Evolutionary conservation across 139 green algal species (phyloP), one percentile per base, ranked within the genome.

Genomic region (Coelastrella sp.): DNA sequence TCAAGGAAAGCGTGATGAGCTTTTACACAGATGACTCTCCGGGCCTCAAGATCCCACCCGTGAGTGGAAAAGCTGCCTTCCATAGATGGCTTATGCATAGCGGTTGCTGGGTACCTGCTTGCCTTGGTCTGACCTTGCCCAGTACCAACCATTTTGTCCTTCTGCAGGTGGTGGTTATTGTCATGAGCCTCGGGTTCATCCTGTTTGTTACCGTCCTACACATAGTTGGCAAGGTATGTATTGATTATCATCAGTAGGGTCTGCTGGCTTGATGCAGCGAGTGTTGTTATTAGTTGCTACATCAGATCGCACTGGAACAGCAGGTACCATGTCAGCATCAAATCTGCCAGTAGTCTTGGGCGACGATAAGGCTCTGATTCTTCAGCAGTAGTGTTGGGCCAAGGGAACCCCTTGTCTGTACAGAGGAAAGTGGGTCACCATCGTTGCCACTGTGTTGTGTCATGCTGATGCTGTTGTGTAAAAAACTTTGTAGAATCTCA

Each of bases 11-110:
- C 27, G 59, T 92, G 19, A 94, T 95, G 90, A 95, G 96, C 73
- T 97, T 96, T 82, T 97, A 97, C 90, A 97, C 95, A 20, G 95
- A 97, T 59, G 95, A 97, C 86, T 94, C 93, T 0, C 94, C 95
- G 19, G 95, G 95, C 35, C 91, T 96, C 89, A 96, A 96, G 91
- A 95, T 97, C 79, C 95, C 95, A 20, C 95, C 95, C 63, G 95
- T 97, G 79, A 84, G 93, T 49, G 35, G 35, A 66, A 89, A 15
- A 22, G 20, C 15, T 70, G 63, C 5, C 5, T 17, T 9, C 63
- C 3, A 17, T 20, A 19, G 17, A 24, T 17, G 20, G 25, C 22
- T 25, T 25, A 10, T 60, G 76, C 59, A 15, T 83, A 14, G 8
- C 20, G 72, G 22, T 14, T 35, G 72, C 22, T 4, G 22, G 7